Percentiles rank a stretch among this genome's conserved stretches.
These are phyloP conservation scores for Komagataella pseudopastoris DNA, from an alignment of 805 yeast species.

Conservation along the genomic window DNA sequence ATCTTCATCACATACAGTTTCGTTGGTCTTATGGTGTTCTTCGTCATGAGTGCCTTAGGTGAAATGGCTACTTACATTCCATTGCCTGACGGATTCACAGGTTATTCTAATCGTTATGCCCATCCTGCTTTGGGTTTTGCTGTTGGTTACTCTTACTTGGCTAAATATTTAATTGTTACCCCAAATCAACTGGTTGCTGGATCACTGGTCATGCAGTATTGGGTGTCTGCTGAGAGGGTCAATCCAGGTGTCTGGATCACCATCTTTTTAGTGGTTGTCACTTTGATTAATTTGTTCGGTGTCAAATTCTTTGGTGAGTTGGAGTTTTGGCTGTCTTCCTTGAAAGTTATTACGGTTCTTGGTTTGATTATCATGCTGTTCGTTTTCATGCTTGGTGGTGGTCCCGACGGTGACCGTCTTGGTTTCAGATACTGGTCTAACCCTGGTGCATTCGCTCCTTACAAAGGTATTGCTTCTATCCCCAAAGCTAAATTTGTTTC, in stretches of 20 bases:
- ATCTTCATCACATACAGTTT: constrained; percentile 49
- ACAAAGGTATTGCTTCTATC: constrained; percentile 26
- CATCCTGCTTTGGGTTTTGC: constrained; percentile 44
- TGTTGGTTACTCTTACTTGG: constrained; percentile 38
- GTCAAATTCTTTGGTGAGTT: constrained; percentile 35
- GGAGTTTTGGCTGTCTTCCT: constrained; percentile 43
- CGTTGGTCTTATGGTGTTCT: constrained; percentile 59
- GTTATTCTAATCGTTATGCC: constrained; percentile 37
- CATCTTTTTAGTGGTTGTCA: constrained; percentile 26
- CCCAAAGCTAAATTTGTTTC: constrained; percentile 36
- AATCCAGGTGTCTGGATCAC: constrained; percentile 44
- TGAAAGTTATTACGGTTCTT: constrained; percentile 51
- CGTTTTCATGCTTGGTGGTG: constrained; percentile 65
- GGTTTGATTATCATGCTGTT: constrained; percentile 56
- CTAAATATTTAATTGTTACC: constrained; percentile 37
- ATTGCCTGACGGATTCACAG: constrained; percentile 40
- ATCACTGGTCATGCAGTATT: constrained; percentile 36
- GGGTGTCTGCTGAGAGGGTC: constrained; percentile 31
- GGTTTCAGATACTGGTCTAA: constrained; percentile 29
- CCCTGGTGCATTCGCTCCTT: constrained; percentile 27
- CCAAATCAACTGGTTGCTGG: constrained; percentile 49
- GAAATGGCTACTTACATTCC: constrained; percentile 45
- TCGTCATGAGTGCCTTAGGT: constrained; percentile 46
- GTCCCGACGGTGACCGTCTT: constrained; percentile 55
- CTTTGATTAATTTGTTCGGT: constrained; percentile 28